Evolutionary conservation across 1,284 basidiomycete genomes (phyloP).

Genomic region (Fistulina hepatica): DNA sequence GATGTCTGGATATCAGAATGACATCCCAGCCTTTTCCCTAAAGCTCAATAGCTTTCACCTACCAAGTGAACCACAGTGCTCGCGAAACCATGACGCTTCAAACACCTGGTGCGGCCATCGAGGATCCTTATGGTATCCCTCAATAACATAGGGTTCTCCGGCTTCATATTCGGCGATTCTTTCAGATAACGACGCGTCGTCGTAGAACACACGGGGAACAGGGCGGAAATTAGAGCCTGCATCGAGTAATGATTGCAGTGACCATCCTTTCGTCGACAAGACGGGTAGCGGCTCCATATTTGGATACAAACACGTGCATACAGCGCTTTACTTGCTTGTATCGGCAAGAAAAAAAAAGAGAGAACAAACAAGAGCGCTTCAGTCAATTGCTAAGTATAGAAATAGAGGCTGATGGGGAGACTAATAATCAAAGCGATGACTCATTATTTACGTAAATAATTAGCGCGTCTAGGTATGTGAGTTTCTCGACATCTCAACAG

Average conservation of each 20-base stretch:
- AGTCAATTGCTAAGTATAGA: not conserved
- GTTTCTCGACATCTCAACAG: too few relatives aligned
- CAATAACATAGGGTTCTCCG: constrained; percentile 44
- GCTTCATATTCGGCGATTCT: constrained; percentile 31
- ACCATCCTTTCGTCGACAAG: constrained; percentile 32
- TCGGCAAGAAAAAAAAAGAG: not conserved
- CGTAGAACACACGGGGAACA: constrained; percentile 30
- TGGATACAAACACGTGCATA: too few relatives aligned
- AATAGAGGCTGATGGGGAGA: not conserved
- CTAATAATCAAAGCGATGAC: not conserved
- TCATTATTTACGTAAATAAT: too few relatives aligned
- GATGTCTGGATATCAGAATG: constrained; percentile 28
- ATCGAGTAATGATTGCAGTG: constrained; percentile 30
- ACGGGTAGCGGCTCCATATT: not conserved
- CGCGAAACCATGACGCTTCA: constrained; percentile 38
- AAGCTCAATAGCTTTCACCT: constrained; percentile 1
- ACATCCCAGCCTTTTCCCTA: constrained; percentile 5
- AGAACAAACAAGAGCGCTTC: not conserved
- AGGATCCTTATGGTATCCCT: constrained; percentile 40
- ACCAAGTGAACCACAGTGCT: constrained; percentile 22
- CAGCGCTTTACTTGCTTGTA: not conserved
- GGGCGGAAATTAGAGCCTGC: constrained; percentile 28
- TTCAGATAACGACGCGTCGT: constrained; percentile 19
- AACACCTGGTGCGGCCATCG: constrained; percentile 47
- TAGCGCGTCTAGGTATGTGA: too few relatives aligned